Conservation (phyloP, 306 rosid species). For the Cercis canadensis region DNA sequence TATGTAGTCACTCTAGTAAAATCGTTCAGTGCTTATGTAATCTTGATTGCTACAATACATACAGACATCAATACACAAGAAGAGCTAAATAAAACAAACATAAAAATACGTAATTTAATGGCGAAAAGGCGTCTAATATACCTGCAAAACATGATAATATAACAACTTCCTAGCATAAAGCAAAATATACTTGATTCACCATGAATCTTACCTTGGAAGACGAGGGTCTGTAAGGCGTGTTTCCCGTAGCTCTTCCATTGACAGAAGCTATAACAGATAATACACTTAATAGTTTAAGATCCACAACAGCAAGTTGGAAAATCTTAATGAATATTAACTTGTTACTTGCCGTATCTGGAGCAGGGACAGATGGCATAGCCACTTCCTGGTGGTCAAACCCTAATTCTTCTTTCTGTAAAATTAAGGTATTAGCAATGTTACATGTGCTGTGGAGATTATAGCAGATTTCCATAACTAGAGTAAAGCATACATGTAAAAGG, state of each 20-base stretch:
- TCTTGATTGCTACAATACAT: too few species aligned
- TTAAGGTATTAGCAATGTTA: constrained; percentile 38
- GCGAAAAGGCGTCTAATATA: not conserved
- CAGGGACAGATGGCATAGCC: constrained; percentile 70
- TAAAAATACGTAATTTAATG: not conserved
- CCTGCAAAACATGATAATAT: not conserved
- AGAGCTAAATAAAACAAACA: too few species aligned
- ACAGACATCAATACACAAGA: too few species aligned
- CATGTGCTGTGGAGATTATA: constrained; percentile 6
- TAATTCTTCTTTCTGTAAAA: constrained; percentile 75
- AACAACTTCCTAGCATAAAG: not conserved
- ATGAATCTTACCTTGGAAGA: constrained; percentile 73
- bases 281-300: not conserved
- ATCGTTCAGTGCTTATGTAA: too few species aligned
- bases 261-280: constrained; percentile 63
- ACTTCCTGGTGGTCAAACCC: constrained; percentile 70
- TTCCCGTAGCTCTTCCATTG: constrained; percentile 86
- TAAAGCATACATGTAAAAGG: not conserved
- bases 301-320: constrained; percentile 13
- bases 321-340: constrained; percentile 27
- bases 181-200: too few species aligned
- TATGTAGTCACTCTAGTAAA: too few species aligned
- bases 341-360: constrained; percentile 72
- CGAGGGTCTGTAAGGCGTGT: constrained; percentile 80
- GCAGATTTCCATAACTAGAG: constrained; percentile 14